Conservation (phyloP, 768 basidiomycete genomes). For the Sarcodon sp. region DNA sequence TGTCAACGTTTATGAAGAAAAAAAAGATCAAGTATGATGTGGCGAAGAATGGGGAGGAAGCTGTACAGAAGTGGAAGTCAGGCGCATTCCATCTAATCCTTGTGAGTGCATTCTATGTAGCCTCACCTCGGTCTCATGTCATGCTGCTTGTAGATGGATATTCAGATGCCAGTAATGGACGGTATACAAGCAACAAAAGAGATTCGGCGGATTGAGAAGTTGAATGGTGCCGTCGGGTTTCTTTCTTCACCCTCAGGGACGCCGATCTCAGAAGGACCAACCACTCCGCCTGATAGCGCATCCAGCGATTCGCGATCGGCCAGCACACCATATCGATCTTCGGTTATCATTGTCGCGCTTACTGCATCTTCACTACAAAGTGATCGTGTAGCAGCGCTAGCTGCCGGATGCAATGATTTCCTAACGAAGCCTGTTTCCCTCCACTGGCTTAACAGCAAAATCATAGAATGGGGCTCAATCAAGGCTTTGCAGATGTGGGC, state of each 20-base stretch:
- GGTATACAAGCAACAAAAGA: conserved; percentile 96
- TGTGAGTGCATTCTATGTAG: conserved; percentile 33
- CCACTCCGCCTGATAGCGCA: conserved; percentile 43
- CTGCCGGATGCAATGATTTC: conserved; percentile 98
- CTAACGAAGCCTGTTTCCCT: conserved; percentile 94
- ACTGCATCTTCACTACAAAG: conserved; percentile 93
- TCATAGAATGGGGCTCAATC: conserved; percentile 99
- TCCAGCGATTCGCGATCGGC: conserved; percentile 31
- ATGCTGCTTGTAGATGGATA: conserved; percentile 78
- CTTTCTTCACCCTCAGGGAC: conserved; percentile 30
- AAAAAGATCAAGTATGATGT: conserved; percentile 93
- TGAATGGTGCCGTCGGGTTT: conserved; percentile 49
- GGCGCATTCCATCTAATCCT: conserved; percentile 93
- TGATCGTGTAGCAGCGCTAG: conserved; percentile 94
- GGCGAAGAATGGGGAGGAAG: conserved; percentile 91
- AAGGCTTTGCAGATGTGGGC: conserved; percentile 91
- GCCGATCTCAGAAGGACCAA: conserved; percentile 41
- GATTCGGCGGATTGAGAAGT: conserved; percentile 76
- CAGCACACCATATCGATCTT: conserved; percentile 69
- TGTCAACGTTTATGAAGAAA: conserved; percentile 94
- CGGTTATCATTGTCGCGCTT: conserved; percentile 98
- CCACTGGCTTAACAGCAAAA: conserved; percentile 94
- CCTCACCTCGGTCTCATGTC: neutral
- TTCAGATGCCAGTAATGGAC: conserved; percentile 98
- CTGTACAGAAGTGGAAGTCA: conserved; percentile 88